Percentiles rank a stretch among this genome's conserved stretches.
phyloP scores from a whole-genome alignment of 1,139 yeast genomes.

The Ogataea hybrid region DNA sequence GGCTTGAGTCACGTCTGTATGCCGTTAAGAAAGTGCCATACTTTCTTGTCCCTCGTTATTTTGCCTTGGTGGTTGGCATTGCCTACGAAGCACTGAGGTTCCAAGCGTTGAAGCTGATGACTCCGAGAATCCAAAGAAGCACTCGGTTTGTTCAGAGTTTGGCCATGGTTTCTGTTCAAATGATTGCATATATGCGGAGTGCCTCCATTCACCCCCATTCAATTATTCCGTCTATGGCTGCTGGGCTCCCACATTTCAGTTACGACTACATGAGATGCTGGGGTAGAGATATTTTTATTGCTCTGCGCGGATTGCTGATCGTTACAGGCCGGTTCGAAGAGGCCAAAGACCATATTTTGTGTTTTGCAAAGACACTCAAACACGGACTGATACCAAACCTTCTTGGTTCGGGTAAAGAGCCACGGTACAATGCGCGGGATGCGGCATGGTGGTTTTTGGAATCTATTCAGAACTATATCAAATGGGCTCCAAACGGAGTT shows the following conservation, averaged over 20 bases:
- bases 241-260: slow-evolving; percentile 94
- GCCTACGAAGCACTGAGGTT: slow-evolving; percentile 80
- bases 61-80: slow-evolving; percentile 73
- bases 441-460: no score
- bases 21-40: slow-evolving; percentile 68
- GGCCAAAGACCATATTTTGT: no score
- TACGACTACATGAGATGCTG: slow-evolving; percentile 93
- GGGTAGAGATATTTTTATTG: slow-evolving; percentile 99
- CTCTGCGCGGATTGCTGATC: no score
- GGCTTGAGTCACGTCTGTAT: slow-evolving; percentile 60
- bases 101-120: slow-evolving; percentile 59
- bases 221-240: slow-evolving; percentile 78
- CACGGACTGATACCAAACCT: no score
- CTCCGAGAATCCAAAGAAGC: slow-evolving; percentile 52
- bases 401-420: no score
- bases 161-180: slow-evolving; percentile 81
- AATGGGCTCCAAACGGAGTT: no score
- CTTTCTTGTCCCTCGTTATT: slow-evolving; percentile 82
- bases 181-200: slow-evolving; percentile 73
- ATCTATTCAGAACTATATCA: no score
- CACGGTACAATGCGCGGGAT: no score
- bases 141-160: slow-evolving; percentile 77
- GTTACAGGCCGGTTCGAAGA: no score
- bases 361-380: no score
- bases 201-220: slow-evolving; percentile 72